Evolutionary conservation across 2,329 filamentous ascomycete species (phyloP).

Genomic region (Setomelanomma holmii): DNA sequence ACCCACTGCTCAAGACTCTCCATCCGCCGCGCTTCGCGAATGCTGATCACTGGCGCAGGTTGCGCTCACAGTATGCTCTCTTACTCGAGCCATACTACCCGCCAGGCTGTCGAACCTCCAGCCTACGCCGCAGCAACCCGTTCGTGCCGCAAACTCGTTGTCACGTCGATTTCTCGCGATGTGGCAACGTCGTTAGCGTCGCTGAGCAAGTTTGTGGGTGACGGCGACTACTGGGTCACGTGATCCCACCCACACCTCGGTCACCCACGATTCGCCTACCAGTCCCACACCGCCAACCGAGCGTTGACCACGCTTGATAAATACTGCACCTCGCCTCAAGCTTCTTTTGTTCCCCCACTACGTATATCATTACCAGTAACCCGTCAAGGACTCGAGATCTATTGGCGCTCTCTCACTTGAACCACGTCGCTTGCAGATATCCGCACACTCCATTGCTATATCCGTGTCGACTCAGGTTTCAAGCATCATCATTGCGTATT

Average conservation of each 20-base stretch:
- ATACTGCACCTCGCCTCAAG: background rate
- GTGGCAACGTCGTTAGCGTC: background rate
- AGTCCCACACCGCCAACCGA: constrained; percentile 1
- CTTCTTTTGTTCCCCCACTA: background rate
- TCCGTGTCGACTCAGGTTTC: background rate
- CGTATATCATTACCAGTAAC: background rate
- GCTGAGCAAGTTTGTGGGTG: background rate
- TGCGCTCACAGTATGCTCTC: too few relatives aligned
- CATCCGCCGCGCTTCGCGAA: too few relatives aligned
- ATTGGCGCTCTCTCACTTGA: constrained; percentile 10
- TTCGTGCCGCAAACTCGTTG: too few relatives aligned
- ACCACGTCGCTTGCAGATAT: constrained; percentile 2
- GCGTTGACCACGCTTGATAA: background rate
- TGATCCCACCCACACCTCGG: background rate
- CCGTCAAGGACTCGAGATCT: constrained; percentile 4
- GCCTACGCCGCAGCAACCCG: too few relatives aligned
- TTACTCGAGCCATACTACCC: too few relatives aligned
- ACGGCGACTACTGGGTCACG: constrained; percentile 1
- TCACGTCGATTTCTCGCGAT: too few relatives aligned
- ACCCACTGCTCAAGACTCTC: too few relatives aligned
- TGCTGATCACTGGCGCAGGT: too few relatives aligned
- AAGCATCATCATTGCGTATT: background rate
- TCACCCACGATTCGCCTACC: background rate
- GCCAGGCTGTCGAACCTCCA: too few relatives aligned
- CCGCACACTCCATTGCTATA: constrained; percentile 1